A percentile compares a stretch with the other conserved stretches of the same genome.
Conservation (phyloP, 2,329 filamentous ascomycete species). For the Bipolaris oryzae region DNA sequence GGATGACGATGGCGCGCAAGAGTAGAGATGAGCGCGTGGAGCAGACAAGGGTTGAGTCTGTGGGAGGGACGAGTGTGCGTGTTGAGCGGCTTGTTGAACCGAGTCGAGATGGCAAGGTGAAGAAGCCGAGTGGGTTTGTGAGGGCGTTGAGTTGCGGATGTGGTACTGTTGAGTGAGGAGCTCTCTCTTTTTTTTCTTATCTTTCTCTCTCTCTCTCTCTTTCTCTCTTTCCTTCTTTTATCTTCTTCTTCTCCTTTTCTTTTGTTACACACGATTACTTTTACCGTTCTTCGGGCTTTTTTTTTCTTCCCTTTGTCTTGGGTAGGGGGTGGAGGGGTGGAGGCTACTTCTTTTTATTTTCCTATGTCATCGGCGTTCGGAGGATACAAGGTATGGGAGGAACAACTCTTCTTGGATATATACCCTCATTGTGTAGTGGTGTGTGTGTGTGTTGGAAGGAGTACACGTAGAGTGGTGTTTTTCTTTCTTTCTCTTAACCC, state of each 20-base stretch:
- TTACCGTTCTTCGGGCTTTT: not conserved
- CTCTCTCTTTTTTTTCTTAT: not conserved
- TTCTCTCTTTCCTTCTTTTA: not conserved
- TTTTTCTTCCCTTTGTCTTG: not conserved
- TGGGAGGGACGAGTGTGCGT: not conserved
- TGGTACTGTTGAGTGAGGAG: conserved; percentile 10
- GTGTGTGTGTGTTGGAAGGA: too few relatives aligned
- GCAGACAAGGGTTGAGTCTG: conserved; percentile 1
- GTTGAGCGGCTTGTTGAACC: conserved; percentile 7
- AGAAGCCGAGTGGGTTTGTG: conserved; percentile 35
- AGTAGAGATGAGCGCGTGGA: conserved; percentile 16
- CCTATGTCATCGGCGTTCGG: too few relatives aligned
- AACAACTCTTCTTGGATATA: too few relatives aligned
- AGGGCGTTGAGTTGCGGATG: conserved; percentile 45
- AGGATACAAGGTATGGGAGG: too few relatives aligned
- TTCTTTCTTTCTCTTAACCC: too few relatives aligned
- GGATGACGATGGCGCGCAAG: not conserved
- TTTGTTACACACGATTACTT: not conserved
- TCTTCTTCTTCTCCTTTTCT: not conserved
- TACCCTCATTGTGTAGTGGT: too few relatives aligned
- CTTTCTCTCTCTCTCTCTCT: not conserved
- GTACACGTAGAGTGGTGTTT: too few relatives aligned
- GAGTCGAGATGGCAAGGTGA: conserved; percentile 18
- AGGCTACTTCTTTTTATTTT: too few relatives aligned
- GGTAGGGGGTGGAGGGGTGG: too few relatives aligned